Base-by-base conservation (phyloP, 2,329 filamentous ascomycete genomes). In the Ascochyta lentis region DNA sequence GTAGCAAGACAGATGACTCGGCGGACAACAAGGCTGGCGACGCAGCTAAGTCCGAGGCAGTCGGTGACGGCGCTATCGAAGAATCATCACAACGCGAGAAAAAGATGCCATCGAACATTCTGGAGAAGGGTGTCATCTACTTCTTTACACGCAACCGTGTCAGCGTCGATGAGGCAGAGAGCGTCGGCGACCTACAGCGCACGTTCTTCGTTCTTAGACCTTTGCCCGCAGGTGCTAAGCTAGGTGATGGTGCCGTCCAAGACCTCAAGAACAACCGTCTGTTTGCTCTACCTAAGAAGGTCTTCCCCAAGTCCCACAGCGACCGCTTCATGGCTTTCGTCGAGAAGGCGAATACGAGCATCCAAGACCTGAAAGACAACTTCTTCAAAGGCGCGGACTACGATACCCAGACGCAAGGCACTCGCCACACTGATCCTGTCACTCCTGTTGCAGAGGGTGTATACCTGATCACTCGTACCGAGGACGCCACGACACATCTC, bases 41-140 rank as follows among this genome's bases (percentile, higher is more conserved):
- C 8, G 24, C 38, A 3, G 35, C 37, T 1, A 47, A 53, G 16
- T 4, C 24, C 13, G 37, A 64, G 60, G 69, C 19, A 54, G 63
- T 77, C 22, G 67, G 51, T 44, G 57, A 63, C 38, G 55, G 64
- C 38, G 51, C 83, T 1, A 73, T 86, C 5, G 76, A 80, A 55
- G 77, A 81, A 45, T 81, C 83, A 2, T 73, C 80, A 16, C 71
- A 82, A 46, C 80, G 84, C 38, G 80, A 82, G 64, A 74, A 81
- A 40, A 75, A 78, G 2, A 74, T 83, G 35, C 80, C 86, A 1
- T 84, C 83, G 6, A 87, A 80, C 56, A 86, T 96, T 23, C 81
- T 96, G 2, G 92, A 97, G 70, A 96, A 95, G 68, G 92, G 92
- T 3, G 84, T 95, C 65, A 87, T 96, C 64, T 96, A 96, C 80